A percentile compares a stretch with the other conserved stretches of the same genome.
Conservation (phyloP, 345 rosid species). For the Cardamine resedifolia region DNA sequence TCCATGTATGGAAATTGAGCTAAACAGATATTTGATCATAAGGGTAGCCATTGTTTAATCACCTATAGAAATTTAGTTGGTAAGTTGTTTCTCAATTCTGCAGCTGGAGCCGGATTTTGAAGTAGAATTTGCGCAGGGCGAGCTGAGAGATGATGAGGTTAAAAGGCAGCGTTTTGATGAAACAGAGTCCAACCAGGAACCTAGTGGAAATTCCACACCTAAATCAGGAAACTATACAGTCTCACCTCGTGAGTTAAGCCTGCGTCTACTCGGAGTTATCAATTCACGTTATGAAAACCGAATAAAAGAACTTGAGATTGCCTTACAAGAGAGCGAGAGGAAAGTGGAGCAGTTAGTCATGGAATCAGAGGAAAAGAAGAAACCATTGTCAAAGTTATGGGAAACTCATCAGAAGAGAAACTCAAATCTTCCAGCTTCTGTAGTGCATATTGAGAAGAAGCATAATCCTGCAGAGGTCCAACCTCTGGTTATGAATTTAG, state of each 20-base stretch:
- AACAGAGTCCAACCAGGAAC: slow-evolving; percentile 44
- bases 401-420: slow-evolving; percentile 30
- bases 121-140: slow-evolving; percentile 64
- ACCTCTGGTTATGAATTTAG: slow-evolving; percentile 62
- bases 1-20: slow-evolving; percentile 47
- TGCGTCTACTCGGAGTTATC: slow-evolving; percentile 73
- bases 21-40: slow-evolving; percentile 19
- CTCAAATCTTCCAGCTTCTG: slow-evolving; percentile 13
- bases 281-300: slow-evolving; percentile 47
- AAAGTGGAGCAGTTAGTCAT: slow-evolving; percentile 42
- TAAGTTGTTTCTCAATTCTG: slow-evolving; percentile 23
- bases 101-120: slow-evolving; percentile 64
- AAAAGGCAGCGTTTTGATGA: slow-evolving; percentile 29
- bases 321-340: slow-evolving; percentile 64
- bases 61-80: neutral
- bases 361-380: slow-evolving; percentile 48
- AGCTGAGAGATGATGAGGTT: slow-evolving; percentile 41
- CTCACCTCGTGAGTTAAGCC: slow-evolving; percentile 72
- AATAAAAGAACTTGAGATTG: slow-evolving; percentile 55
- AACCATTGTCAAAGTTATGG: slow-evolving; percentile 31
- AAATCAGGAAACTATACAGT: slow-evolving; percentile 59
- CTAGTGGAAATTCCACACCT: slow-evolving; percentile 46
- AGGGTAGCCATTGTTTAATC: neutral
- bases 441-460: neutral
- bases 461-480: slow-evolving; percentile 30